A percentile compares a stretch with the other conserved stretches of the same genome.
Conservation (phyloP, 257 asterid genomes). For the Rubia yunnanensis region DNA sequence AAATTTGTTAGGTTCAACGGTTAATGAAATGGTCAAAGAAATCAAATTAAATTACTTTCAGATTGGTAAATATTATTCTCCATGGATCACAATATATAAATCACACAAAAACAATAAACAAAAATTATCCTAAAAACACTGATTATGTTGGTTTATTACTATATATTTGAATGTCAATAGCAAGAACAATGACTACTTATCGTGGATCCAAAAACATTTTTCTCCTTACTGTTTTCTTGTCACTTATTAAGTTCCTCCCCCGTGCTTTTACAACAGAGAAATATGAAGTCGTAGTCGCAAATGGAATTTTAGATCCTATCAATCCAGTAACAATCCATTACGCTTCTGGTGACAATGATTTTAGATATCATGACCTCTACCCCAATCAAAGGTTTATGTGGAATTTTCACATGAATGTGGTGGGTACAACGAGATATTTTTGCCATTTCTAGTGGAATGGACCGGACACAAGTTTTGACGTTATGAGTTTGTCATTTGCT, state of each 20-base stretch:
- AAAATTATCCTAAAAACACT: not conserved
- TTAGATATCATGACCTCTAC: not conserved
- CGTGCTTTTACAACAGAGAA: not conserved
- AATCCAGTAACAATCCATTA: not conserved
- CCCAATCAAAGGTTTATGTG: not conserved
- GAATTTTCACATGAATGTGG: not conserved
- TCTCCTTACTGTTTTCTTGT: not conserved
- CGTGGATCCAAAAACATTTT: not conserved
- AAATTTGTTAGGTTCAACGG: too few species aligned
- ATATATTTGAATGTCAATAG: too few species aligned
- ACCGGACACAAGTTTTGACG: not conserved
- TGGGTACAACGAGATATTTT: slow-evolving; percentile 1
- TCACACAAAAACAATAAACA: too few species aligned
- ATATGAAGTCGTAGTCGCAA: slow-evolving; percentile 8
- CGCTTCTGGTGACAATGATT: slow-evolving; percentile 14
- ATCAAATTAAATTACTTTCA: too few species aligned
- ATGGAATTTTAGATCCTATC: not conserved
- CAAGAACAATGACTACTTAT: not conserved
- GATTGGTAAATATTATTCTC: too few species aligned
- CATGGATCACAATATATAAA: too few species aligned
- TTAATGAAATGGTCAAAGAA: too few species aligned
- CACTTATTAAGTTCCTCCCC: not conserved
- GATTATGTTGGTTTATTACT: too few species aligned
- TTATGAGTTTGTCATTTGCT: not conserved
- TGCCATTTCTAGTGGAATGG: slow-evolving; percentile 24